These are phyloP conservation scores for Beauveria asiatica DNA, from an alignment of 2,329 filamentous ascomycete species.

Conservation along the genomic window DNA sequence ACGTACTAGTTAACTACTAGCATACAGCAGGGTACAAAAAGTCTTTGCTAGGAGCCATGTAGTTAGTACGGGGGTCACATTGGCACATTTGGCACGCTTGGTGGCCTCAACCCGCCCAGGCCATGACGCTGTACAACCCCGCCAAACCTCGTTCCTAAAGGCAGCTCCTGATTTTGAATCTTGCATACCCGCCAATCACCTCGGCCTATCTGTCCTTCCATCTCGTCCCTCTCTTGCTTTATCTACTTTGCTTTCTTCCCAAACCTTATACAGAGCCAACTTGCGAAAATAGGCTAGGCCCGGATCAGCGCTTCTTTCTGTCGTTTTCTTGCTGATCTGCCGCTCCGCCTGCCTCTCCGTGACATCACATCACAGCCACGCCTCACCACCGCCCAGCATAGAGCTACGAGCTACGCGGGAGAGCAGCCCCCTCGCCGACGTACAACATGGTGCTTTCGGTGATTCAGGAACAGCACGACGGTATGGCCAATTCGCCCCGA, in stretches of 20 bases:
- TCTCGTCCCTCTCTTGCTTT: neutral
- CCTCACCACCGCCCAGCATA: neutral
- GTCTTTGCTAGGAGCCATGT: too few species aligned
- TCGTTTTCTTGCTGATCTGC: neutral
- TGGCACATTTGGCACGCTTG: too few species aligned
- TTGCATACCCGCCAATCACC: slow-evolving; percentile 4
- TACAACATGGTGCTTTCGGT: slow-evolving; percentile 73
- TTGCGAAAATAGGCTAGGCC: neutral
- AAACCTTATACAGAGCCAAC: neutral
- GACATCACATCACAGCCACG: slow-evolving; percentile 4
- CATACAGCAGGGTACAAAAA: too few species aligned
- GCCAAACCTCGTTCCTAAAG: slow-evolving; percentile 2
- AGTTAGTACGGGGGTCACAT: neutral
- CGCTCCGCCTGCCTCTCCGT: neutral
- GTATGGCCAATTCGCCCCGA: slow-evolving; percentile 16
- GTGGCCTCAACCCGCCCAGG: too few species aligned
- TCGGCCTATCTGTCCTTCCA: neutral
- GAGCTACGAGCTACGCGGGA: neutral
- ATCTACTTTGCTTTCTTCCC: neutral
- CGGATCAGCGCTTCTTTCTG: neutral
- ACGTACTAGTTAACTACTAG: neutral
- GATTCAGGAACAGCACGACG: slow-evolving; percentile 67
- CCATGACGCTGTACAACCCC: neutral
- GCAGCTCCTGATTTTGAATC: slow-evolving; percentile 9
- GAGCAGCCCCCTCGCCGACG: slow-evolving; percentile 11